These are phyloP conservation scores for Hordeum marinum DNA, from an alignment of 176 grass and related monocot species.

Conservation along the genomic window DNA sequence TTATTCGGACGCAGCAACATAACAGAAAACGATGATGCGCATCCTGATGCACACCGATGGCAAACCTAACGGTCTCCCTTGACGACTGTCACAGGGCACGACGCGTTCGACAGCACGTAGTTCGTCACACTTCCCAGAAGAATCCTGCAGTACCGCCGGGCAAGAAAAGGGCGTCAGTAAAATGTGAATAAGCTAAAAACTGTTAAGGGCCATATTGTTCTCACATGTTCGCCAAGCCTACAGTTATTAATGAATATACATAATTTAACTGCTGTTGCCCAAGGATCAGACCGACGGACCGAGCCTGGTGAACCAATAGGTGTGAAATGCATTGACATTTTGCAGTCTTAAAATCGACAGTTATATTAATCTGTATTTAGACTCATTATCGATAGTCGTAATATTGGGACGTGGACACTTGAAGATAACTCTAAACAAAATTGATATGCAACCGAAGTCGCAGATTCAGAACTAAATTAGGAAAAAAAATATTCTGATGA, in stretches of 20 bases:
- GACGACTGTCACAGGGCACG: conserved; percentile 78
- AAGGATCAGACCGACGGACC: not conserved
- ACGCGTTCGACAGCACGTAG: conserved; percentile 69
- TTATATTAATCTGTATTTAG: not conserved
- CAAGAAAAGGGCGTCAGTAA: not conserved
- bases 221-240: too few relatives aligned
- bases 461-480: not conserved
- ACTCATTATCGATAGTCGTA: not conserved
- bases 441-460: not conserved
- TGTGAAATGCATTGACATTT: not conserved
- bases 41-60: not conserved
- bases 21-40: not conserved
- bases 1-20: conserved; percentile 12
- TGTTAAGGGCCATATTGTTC: too few relatives aligned
- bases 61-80: conserved; percentile 36
- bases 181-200: not conserved
- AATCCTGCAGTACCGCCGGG: conserved; percentile 43
- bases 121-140: conserved; percentile 82
- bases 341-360: not conserved
- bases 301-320: not conserved
- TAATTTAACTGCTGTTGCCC: too few relatives aligned
- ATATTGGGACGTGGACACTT: not conserved
- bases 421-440: not conserved
- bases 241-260: too few relatives aligned
- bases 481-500: not conserved